phyloP scores from a whole-genome alignment of 352 stramenopile genomes.

The Globisporangium uncinulatum region DNA sequence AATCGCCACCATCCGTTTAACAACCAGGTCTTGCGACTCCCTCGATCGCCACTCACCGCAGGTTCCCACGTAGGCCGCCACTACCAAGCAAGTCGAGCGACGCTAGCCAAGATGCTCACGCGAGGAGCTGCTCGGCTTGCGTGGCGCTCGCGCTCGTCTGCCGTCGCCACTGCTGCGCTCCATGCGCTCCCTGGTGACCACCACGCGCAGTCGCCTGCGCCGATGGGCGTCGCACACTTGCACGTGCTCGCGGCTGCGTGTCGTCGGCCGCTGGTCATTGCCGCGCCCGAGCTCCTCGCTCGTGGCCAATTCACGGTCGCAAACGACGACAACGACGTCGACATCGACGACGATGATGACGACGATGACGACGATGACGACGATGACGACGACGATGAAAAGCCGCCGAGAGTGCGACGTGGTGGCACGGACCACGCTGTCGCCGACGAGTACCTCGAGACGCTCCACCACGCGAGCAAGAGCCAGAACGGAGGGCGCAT shows the following conservation, averaged over 20 bases:
- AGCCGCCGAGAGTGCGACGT: too few relatives aligned
- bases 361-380: constrained; percentile 1
- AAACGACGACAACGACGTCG: constrained; percentile 8
- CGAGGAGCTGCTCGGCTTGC: constrained; percentile 1
- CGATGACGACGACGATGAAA: not conserved
- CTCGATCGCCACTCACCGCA: not conserved
- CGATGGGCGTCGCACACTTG: not conserved
- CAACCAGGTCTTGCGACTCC: not conserved
- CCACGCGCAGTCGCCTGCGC: not conserved
- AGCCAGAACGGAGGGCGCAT: constrained; percentile 20
- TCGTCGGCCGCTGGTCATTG: not conserved
- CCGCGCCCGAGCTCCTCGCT: not conserved
- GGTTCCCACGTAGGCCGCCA: too few relatives aligned
- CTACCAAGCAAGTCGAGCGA: too few relatives aligned
- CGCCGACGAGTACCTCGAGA: constrained; percentile 12
- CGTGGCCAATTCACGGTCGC: constrained; percentile 11
- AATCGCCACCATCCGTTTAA: too few relatives aligned
- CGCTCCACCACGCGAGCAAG: constrained; percentile 8
- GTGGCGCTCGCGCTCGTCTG: constrained; percentile 1
- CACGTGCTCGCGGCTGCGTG: constrained; percentile 11
- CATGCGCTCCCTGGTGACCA: not conserved
- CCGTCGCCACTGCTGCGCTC: not conserved
- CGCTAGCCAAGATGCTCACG: constrained; percentile 4
- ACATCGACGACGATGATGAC: not conserved
- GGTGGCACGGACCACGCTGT: not conserved